A percentile compares a stretch with the other conserved stretches of the same genome.
phyloP scores from a whole-genome alignment of 768 basidiomycete genomes.

The Boletus huronensis region DNA sequence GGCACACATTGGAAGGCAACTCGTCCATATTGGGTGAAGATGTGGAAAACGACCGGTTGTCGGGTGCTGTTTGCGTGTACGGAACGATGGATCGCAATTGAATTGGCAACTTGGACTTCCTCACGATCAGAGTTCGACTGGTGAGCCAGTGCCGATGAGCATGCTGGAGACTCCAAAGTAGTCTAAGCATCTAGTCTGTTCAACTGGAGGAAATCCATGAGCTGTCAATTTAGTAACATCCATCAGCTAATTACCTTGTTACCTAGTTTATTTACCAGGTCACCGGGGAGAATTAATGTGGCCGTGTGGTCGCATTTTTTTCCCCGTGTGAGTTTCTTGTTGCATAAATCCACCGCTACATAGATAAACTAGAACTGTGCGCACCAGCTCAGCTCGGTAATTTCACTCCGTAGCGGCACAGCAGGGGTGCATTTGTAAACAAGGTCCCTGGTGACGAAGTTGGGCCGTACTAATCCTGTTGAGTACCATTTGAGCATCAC shows the following conservation, averaged over 20 bases:
- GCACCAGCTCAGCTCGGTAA: too few relatives aligned
- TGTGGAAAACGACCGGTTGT: slow-evolving; percentile 1
- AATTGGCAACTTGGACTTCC: neutral
- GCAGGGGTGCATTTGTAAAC: too few relatives aligned
- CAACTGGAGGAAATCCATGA: neutral
- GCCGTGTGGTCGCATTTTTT: too few relatives aligned
- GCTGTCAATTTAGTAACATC: neutral
- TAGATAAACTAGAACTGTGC: too few relatives aligned
- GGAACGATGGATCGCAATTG: neutral
- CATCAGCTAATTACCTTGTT: too few relatives aligned
- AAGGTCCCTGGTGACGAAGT: too few relatives aligned
- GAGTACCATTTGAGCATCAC: neutral
- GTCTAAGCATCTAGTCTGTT: slow-evolving; percentile 6
- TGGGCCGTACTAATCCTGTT: too few relatives aligned
- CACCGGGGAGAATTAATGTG: too few relatives aligned
- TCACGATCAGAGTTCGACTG: neutral
- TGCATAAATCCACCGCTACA: too few relatives aligned
- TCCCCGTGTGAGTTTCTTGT: too few relatives aligned
- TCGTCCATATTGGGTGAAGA: slow-evolving; percentile 5
- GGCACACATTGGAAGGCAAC: neutral
- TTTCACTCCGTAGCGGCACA: too few relatives aligned
- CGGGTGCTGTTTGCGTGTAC: neutral
- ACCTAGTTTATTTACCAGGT: too few relatives aligned
- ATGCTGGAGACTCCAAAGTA: neutral
- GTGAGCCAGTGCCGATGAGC: neutral